Percentiles rank a stretch among this genome's conserved stretches.
phyloP scores from a whole-genome alignment of 257 asterid genomes.

The Solanum chaucha region DNA sequence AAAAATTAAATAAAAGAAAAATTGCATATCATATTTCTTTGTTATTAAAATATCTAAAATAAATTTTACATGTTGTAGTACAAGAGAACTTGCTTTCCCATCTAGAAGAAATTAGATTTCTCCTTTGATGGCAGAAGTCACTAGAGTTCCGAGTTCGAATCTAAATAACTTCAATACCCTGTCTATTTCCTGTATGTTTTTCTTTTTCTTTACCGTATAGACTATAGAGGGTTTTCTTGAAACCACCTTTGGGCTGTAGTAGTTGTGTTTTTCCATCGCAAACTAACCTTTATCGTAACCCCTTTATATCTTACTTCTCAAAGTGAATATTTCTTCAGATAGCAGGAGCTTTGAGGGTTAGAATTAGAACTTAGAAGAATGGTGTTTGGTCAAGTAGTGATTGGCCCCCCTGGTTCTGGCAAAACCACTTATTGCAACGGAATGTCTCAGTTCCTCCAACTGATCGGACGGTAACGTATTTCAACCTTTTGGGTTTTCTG shows the following conservation, averaged over 20 bases:
- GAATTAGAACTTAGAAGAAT: conserved; percentile 11
- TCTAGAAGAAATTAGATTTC: background rate
- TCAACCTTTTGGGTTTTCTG: background rate
- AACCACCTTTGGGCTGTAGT: background rate
- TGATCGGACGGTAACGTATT: conserved; percentile 63
- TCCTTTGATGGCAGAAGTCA: background rate
- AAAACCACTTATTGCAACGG: conserved; percentile 97
- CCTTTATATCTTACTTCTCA: background rate
- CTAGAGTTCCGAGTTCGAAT: background rate
- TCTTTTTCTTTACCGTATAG: no score
- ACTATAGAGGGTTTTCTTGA: background rate
- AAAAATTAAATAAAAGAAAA: background rate
- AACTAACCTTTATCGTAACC: background rate
- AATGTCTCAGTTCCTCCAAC: conserved; percentile 93
- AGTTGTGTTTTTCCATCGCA: background rate
- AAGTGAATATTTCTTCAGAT: background rate
- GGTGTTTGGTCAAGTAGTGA: conserved; percentile 97
- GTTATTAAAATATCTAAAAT: background rate
- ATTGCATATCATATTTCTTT: background rate
- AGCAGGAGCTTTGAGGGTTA: background rate
- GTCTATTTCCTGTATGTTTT: no score
- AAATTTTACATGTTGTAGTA: background rate
- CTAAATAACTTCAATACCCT: background rate
- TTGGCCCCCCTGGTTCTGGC: conserved; percentile 99
- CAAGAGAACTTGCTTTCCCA: background rate